Base-by-base conservation (phyloP, 129 eudicot species). In the Calendula officinalis region DNA sequence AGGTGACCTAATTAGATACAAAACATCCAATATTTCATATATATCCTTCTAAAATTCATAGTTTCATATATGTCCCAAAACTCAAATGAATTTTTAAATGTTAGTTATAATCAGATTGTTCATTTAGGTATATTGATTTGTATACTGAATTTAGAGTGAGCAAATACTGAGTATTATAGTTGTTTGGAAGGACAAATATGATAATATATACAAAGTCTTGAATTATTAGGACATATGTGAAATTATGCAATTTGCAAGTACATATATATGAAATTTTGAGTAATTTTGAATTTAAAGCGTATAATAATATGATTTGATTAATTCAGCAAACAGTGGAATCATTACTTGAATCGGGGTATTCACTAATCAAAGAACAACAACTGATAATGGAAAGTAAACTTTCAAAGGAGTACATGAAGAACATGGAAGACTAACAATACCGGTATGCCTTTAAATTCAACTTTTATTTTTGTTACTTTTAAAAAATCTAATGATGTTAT, bases 371-470 rank as follows among this genome's bases (percentile, higher is more conserved):
- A 75, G 98, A 92, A 75, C 98, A 92, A 40, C 76, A 77, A 81
- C 74, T 92, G 72, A 74, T 92, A 16, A 85, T 79, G 91, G 87
- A 81, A 35, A 88, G 75, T 48, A 92, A 85, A 64, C 95, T 92
- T 72, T 81, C 98, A 16, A 92, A 88, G 79, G 98, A 92, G 73
- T 92, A 92, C 81, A 72, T 92, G 95, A 92, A 92, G 84, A 88
- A 92, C 77, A 83, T 92, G 71, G 96, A 92, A 8, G 82, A 83
- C 67, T 79, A 80, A 62, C 39, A 33, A 65, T 56, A 47, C 48
- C 47, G 67, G 59, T 65, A 46, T 38, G 62, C 45, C 55, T 17
- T 5, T 13, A 4, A 33, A 7, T 33, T 64, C 45, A 47, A 64
- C 45, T 47, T 47, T 34, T 16, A 6, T 8, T 37, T 30, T 58